Evolutionary conservation across 2,329 filamentous ascomycete species (phyloP).

Genomic region (Beauveria scarabaeidicola): DNA sequence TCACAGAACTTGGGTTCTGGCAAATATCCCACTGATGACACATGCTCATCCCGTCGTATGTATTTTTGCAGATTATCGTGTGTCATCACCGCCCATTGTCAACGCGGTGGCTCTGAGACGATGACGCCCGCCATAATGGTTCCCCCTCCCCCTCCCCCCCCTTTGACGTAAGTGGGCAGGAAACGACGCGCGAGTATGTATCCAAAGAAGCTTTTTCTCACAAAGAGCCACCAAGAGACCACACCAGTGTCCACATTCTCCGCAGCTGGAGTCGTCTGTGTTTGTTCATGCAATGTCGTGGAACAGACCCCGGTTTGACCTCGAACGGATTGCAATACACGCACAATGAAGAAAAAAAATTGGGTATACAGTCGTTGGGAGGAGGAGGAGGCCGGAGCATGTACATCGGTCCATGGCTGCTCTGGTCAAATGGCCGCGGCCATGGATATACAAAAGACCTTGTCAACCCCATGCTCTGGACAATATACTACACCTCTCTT

Average conservation of each 20-base stretch:
- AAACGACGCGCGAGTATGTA: too few relatives aligned
- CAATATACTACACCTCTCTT: not conserved
- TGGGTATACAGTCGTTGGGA: not conserved
- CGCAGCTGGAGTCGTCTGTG: not conserved
- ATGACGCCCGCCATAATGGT: too few relatives aligned
- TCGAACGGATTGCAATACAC: not conserved
- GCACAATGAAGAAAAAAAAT: not conserved
- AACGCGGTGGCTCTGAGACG: too few relatives aligned
- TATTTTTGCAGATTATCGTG: not conserved
- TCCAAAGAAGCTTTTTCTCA: too few relatives aligned
- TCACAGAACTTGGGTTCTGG: not conserved
- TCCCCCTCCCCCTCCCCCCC: too few relatives aligned
- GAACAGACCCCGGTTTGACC: not conserved
- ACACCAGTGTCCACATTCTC: not conserved
- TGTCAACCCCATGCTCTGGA: not conserved
- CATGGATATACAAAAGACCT: not conserved
- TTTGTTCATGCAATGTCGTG: not conserved
- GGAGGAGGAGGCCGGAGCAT: not conserved
- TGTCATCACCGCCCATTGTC: too few relatives aligned
- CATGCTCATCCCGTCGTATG: not conserved
- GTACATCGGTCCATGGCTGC: not conserved
- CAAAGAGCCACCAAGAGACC: too few relatives aligned
- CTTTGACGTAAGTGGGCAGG: too few relatives aligned
- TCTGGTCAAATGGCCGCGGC: too few relatives aligned
- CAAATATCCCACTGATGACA: not conserved